These are phyloP conservation scores for Maudiozyma serrabonitensis DNA, from an alignment of 805 yeast genomes.

Conservation along the genomic window DNA sequence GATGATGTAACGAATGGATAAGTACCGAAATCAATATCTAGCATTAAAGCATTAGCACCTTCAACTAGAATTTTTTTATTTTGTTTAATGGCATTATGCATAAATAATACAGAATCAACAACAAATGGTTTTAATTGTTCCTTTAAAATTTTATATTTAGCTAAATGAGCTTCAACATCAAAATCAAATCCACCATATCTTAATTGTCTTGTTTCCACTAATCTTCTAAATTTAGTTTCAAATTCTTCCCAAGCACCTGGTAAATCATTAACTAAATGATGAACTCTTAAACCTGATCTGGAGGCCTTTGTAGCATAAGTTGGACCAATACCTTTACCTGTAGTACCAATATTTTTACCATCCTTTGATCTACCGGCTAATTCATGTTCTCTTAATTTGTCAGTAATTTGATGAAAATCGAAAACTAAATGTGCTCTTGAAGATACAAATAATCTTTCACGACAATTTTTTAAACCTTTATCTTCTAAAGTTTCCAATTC, in stretches of 20 bases:
- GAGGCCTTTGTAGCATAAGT: conserved; percentile 95
- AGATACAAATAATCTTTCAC: conserved; percentile 74
- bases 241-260: conserved; percentile 92
- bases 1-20: conserved; percentile 96
- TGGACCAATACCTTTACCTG: conserved; percentile 99
- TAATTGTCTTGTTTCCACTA: conserved; percentile 70
- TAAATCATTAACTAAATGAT: conserved; percentile 83
- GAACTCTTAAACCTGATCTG: conserved; percentile 93
- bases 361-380: conserved; percentile 41
- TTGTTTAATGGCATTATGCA: conserved; percentile 63
- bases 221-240: conserved; percentile 62
- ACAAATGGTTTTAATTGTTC: conserved; percentile 79
- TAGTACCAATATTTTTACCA: conserved; percentile 89
- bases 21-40: conserved; percentile 96
- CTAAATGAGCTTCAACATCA: conserved; percentile 73
- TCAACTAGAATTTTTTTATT: conserved; percentile 87
- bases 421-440: conserved; percentile 94
- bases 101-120: conserved; percentile 80
- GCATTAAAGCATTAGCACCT: conserved; percentile 97
- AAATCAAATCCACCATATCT: conserved; percentile 92
- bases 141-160: conserved; percentile 62
- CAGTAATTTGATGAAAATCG: conserved; percentile 96
- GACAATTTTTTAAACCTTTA: conserved; percentile 55
- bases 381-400: conserved; percentile 90
- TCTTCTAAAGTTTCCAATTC: conserved; percentile 74